Evolutionary conservation across 2,329 filamentous ascomycete genomes (phyloP).

Genomic region (Penicillium sp.): DNA sequence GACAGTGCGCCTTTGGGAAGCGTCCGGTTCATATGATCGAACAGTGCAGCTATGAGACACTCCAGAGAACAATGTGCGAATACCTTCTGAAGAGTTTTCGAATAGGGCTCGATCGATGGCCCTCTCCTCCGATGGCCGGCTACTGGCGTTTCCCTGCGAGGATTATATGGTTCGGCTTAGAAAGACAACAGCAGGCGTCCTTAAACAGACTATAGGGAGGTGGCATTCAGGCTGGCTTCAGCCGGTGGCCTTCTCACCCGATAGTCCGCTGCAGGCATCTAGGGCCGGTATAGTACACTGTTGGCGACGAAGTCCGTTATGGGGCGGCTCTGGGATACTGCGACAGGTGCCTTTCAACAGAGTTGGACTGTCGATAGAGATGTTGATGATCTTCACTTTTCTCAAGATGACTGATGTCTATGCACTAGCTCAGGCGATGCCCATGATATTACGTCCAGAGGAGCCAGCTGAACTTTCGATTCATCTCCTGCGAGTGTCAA

Average conservation of each 20-base stretch:
- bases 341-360: slow-evolving; percentile 8
- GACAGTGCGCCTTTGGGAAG: background rate
- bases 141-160: slow-evolving; percentile 22
- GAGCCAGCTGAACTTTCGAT: no score
- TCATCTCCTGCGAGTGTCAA: no score
- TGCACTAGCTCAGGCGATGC: no score
- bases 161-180: slow-evolving; percentile 16
- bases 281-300: slow-evolving; percentile 4
- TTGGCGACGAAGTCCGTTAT: no score
- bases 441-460: no score
- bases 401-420: slow-evolving; percentile 21
- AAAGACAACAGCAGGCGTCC: background rate
- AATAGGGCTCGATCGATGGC: slow-evolving; percentile 10
- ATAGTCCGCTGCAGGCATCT: background rate
- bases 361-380: no score
- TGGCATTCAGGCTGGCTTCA: background rate
- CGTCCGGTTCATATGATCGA: slow-evolving; percentile 1
- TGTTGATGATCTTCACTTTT: no score
- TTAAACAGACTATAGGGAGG: background rate
- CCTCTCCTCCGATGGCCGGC: slow-evolving; percentile 28
- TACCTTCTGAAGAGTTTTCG: background rate
- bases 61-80: slow-evolving; percentile 1
- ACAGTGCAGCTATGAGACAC: slow-evolving; percentile 6
- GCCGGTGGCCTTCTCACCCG: slow-evolving; percentile 1
- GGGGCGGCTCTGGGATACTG: background rate